Evolutionary conservation across 2,329 filamentous ascomycete genomes (phyloP), one percentile per base, ranked within the genome.

Genomic region (Calonectria ilicicola): DNA sequence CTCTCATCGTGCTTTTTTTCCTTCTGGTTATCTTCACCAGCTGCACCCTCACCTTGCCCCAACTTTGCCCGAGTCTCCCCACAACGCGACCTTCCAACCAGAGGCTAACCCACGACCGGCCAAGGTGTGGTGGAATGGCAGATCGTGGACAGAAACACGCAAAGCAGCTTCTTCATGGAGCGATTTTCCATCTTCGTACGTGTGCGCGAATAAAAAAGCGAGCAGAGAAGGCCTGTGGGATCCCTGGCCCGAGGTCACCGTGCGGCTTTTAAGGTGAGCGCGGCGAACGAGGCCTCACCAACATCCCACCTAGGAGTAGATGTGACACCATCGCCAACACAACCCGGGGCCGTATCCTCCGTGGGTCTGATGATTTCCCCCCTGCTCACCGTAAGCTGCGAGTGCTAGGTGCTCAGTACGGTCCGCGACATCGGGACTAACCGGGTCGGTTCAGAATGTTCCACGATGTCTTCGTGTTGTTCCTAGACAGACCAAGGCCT

Each of bases 371-470:
- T 76, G 76, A 75, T 79, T 73, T 65, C 35, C 63, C 69, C 40
- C 49, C 47, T 68, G 67, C n/a, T 23, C 68, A 40, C 40, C 66
- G 62, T 70, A 62, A 70, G 74, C 68, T 19, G 44, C 42, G 40
- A 26, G 51, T 69, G 58, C 69, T 29, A 56, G 32, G 47, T 53
- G 65, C 62, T 62, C 68, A 40, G 51, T 51, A 51, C 63, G 73
- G 40, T 47, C 76, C 66, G 68, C 67, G 67, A 74, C 68, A 75
- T 78, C 76, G 77, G 77, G 74, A 64, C 72, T 72, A 77, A 78
- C 75, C 76, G 77, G 77, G 69, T 67, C 66, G 73, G 65, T 60
- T 70, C 75, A 67, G 72, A 62, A 38, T 64, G 60, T 40, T 64
- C 65, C 67, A 44, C 27, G 40, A 60, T 38, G 19, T 32, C 47